phyloP scores from a whole-genome alignment of 2,329 filamentous ascomycete species.

The Colletotrichum sp. region DNA sequence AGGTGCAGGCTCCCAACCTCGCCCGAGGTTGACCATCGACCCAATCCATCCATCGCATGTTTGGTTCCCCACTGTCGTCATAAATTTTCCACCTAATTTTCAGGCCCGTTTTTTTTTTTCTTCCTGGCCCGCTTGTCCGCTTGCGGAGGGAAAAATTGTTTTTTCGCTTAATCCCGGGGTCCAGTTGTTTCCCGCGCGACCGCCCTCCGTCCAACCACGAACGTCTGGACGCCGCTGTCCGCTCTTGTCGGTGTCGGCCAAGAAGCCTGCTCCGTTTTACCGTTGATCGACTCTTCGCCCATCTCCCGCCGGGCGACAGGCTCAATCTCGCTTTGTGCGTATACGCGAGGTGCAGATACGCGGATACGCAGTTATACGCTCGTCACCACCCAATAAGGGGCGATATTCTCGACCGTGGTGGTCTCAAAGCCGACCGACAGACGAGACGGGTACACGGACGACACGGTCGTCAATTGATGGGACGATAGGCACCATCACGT shows the following conservation, averaged over 20 bases:
- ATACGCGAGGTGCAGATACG: constrained; percentile 13
- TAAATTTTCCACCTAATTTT: not conserved
- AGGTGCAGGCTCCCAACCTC: not conserved
- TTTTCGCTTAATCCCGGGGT: constrained; percentile 7
- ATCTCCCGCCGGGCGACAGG: not conserved
- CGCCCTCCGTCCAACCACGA: not conserved
- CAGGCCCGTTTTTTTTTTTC: not conserved
- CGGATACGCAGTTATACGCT: not conserved
- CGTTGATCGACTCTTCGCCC: not conserved
- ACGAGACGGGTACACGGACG: not conserved
- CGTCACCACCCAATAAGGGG: not conserved
- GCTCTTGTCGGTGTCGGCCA: constrained; percentile 4
- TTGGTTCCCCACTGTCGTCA: constrained; percentile 11
- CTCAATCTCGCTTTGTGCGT: not conserved
- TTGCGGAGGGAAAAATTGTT: not conserved
- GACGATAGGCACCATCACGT: not conserved
- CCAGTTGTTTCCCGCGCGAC: constrained; percentile 12
- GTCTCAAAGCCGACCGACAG: not conserved
- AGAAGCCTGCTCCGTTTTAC: not conserved
- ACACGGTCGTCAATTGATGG: not conserved
- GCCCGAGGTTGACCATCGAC: not conserved
- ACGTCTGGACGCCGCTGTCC: not conserved
- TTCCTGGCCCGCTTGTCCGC: not conserved
- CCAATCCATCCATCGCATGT: not conserved
- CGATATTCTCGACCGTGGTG: not conserved